A percentile compares a stretch with the other conserved stretches of the same genome.
Conservation (phyloP, 495 filamentous ascomycete genomes). For the Xylaria grammica region DNA sequence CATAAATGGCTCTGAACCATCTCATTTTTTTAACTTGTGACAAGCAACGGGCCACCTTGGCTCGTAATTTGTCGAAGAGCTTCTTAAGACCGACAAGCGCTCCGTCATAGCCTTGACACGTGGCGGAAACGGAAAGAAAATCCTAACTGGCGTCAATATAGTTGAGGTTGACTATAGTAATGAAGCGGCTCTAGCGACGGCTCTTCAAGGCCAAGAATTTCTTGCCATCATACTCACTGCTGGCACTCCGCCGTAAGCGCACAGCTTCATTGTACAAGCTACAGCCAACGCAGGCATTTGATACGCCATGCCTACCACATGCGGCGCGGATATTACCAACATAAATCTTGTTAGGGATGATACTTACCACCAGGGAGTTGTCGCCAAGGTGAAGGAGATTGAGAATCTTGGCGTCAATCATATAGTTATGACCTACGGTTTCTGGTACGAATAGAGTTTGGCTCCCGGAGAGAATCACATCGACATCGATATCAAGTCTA, state of each 20-base stretch:
- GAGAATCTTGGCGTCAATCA: constrained; percentile 33
- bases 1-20: background rate
- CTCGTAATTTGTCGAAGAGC: constrained; percentile 48
- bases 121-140: constrained; percentile 30
- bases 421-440: constrained; percentile 45
- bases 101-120: constrained; percentile 53
- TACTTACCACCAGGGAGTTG: background rate
- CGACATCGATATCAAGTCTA: constrained; percentile 28
- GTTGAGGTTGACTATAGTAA: constrained; percentile 48
- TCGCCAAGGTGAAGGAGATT: constrained; percentile 9
- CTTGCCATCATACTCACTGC: constrained; percentile 59
- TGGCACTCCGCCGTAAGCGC: constrained; percentile 19
- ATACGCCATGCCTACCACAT: constrained; percentile 64
- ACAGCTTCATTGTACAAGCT: constrained; percentile 52
- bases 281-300: constrained; percentile 61
- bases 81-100: constrained; percentile 49
- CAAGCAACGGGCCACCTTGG: constrained; percentile 60
- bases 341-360: background rate
- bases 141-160: constrained; percentile 41
- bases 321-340: constrained; percentile 40
- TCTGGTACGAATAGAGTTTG: constrained; percentile 48
- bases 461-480: constrained; percentile 19
- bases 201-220: constrained; percentile 52
- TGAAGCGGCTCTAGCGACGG: constrained; percentile 41
- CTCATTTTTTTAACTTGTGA: background rate